Base-by-base conservation (phyloP, 2,329 filamentous ascomycete genomes). In the Colletotrichum navitas region DNA sequence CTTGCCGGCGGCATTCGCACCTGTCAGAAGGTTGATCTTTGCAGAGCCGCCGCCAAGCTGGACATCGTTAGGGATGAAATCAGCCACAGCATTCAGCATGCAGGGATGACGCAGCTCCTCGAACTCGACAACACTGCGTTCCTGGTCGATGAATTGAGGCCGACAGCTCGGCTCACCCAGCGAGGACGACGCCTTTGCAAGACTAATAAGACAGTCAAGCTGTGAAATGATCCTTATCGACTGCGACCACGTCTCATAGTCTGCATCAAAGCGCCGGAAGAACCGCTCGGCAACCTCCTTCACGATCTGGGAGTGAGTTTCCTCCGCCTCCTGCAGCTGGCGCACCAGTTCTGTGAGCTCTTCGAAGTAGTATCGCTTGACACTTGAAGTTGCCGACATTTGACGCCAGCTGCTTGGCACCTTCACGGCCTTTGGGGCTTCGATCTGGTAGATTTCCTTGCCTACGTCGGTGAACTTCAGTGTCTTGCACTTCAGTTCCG, bases 21-120 rank as follows among this genome's bases (percentile, higher is more conserved):
- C 96, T 1, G 96, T 99, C 49, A 99, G 88, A 39, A 99, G 86
- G 76, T 93, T 94, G 76, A 99, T 95, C 77, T 95, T 98, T 64
- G 94, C 86, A 10, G 87, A 85, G 12, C 91, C 85, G 7, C 96
- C 96, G 71, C 96, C 96, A 3, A 99, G 90, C 71, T 90, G 90
- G 74, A 99, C 90, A 78, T 98, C 93, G 77, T 99, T 99, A 5
- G 96, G 96, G 73, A 99, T 99, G 78, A 99, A 99, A 81, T 98
- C 95, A 64, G 92, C 91, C 2, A 97, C 93, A 3, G 92, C 93
- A 73, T 93, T 93, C 73, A 95, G 86, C 89, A 99, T 97, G 83
- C 96, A 99, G 3, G 96, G 96, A 79, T 99, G 96, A 43, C 96
- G 92, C 66, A 99, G 89, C 78, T 98, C 95, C 65, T 93, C 88